Evolutionary conservation across 805 yeast genomes (phyloP), one percentile per base, ranked within the genome.

Genomic region (Pichia sporocuriosa): DNA sequence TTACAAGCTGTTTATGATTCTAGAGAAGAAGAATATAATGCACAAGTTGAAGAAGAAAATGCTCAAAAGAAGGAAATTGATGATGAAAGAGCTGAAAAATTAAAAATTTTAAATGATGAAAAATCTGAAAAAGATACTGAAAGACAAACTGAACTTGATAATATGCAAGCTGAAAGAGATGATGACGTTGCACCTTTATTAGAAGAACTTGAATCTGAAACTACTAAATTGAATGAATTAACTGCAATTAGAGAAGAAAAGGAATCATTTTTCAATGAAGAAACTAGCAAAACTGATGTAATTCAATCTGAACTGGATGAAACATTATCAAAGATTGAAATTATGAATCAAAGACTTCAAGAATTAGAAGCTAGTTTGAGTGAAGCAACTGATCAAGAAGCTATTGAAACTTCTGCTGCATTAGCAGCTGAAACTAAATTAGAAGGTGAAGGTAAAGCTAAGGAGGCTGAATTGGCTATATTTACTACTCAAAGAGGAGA

Each of bases 131-230:
- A 68, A 47, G 69, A 69, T 48, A 57, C 54, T n/a, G 69, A 58
- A 34, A 68, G 80, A 53, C 64, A 66, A 47, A 58, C 57, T 12
- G 79, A 73, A 51, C 61, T 74, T 47, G 70, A 63, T 34, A 58
- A 49, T 17, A 57, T 75, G 59, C 76, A 77, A 55, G 62, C 65
- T 12, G 80, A 72, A 51, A 69, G 70, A 50, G 80, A 76, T 51
- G 75, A 65, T 43, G 70, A 69, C 37, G 57, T 77, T 49, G 69
- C 72, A 37, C 85, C 85, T 36, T 58, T 70, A 17, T 65, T 76
- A 51, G 77, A 68, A 28, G 79, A 73, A 51, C 65, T 76, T 52
- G 68, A 66, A 46, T 52, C 52, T 24, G 84, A 79, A 61, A 67
- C 68, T 27, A 63, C 62, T 21, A 70, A 71, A 47, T 66, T 79